phyloP scores from a whole-genome alignment of 805 yeast genomes.

The Candida michaelii region DNA sequence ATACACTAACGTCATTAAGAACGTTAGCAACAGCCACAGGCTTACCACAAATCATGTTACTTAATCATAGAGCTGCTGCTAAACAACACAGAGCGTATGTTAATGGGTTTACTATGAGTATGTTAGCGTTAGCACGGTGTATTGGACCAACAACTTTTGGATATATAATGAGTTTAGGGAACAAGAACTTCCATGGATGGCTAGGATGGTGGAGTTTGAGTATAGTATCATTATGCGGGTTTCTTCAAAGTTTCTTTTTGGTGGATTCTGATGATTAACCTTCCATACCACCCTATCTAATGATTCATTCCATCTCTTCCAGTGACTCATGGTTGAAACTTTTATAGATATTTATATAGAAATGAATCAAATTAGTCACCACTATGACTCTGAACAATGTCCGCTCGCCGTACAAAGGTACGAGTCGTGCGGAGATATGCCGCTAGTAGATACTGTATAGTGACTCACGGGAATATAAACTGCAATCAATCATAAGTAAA shows the following conservation, averaged over 20 bases:
- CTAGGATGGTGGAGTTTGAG: slow-evolving; percentile 37
- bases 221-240: slow-evolving; percentile 27
- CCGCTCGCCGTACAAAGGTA: no score
- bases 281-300: no score
- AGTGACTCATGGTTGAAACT: no score
- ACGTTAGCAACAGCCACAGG: slow-evolving; percentile 36
- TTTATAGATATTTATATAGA: no score
- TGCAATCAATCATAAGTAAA: no score
- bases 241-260: slow-evolving; percentile 28
- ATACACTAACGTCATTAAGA: slow-evolving; percentile 31
- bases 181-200: slow-evolving; percentile 24
- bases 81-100: slow-evolving; percentile 36
- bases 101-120: slow-evolving; percentile 33
- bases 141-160: slow-evolving; percentile 36
- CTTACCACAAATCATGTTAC: slow-evolving; percentile 34
- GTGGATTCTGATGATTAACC: slow-evolving; percentile 26
- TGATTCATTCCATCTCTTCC: no score
- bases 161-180: slow-evolving; percentile 35
- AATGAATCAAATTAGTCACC: no score
- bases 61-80: slow-evolving; percentile 36
- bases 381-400: no score
- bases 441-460: no score
- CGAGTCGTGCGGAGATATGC: no score
- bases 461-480: no score
- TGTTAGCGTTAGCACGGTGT: slow-evolving; percentile 32